These are phyloP conservation scores for Hygrocybe coccinea DNA, from an alignment of 768 basidiomycete species.

Conservation along the genomic window DNA sequence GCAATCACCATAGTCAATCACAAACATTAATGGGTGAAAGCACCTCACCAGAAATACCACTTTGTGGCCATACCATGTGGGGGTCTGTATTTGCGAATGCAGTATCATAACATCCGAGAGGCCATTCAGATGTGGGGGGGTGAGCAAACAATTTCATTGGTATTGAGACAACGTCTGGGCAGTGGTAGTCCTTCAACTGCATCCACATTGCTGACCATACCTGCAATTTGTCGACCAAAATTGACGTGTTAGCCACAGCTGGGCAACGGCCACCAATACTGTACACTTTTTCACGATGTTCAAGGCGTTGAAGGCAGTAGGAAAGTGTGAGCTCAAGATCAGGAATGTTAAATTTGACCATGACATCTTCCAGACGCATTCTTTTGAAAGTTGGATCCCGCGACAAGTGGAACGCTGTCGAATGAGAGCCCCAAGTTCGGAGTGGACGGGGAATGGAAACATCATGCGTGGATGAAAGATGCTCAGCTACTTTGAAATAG, in stretches of 20 bases:
- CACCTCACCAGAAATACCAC: slow-evolving; percentile 17
- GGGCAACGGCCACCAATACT: slow-evolving; percentile 7
- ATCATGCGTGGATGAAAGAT: not conserved
- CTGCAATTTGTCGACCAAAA: slow-evolving; percentile 21
- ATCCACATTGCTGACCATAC: slow-evolving; percentile 26
- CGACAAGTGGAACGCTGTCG: slow-evolving; percentile 23
- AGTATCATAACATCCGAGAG: slow-evolving; percentile 17
- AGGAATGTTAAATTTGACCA: slow-evolving; percentile 19
- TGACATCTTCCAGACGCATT: slow-evolving; percentile 20
- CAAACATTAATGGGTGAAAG: not conserved
- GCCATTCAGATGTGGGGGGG: slow-evolving; percentile 17
- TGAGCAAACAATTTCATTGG: slow-evolving; percentile 19
- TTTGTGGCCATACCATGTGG: slow-evolving; percentile 13
- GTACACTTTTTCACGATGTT: not conserved
- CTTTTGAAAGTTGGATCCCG: slow-evolving; percentile 14
- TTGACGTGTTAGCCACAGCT: not conserved
- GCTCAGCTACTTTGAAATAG: slow-evolving; percentile 6
- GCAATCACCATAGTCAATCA: not conserved
- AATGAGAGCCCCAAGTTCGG: slow-evolving; percentile 10
- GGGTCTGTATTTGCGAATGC: slow-evolving; percentile 18
- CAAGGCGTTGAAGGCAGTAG: slow-evolving; percentile 14
- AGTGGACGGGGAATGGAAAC: slow-evolving; percentile 7
- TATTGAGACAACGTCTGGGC: slow-evolving; percentile 15
- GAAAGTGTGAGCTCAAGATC: slow-evolving; percentile 25
- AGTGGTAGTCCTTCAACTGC: slow-evolving; percentile 23